Conservation (phyloP, 1,284 basidiomycete species). For the Apiotrichum mycotoxinovorans region DNA sequence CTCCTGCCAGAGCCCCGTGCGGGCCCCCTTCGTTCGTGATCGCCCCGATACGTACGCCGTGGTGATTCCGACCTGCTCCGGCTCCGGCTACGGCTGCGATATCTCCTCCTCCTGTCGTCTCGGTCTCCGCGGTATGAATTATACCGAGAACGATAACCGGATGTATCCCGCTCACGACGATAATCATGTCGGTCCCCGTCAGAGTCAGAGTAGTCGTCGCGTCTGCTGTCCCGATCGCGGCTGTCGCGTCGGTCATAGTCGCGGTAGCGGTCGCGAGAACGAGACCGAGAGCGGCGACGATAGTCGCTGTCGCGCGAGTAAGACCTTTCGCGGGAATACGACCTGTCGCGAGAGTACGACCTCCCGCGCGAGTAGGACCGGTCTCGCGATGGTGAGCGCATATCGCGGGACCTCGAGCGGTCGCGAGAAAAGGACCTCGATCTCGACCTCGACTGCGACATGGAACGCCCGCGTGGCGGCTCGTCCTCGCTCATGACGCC, state of each 20-base stretch:
- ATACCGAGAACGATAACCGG: background rate
- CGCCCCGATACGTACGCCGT: background rate
- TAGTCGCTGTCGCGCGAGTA: conserved; percentile 3
- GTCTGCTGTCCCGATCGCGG: background rate
- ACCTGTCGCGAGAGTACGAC: conserved; percentile 11
- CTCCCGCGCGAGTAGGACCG: background rate
- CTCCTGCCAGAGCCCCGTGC: conserved; percentile 1
- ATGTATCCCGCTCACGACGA: background rate
- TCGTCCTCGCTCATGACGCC: conserved; percentile 12
- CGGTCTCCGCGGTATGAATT: background rate
- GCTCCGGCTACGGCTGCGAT: conserved; percentile 1
- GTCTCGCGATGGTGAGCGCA: background rate
- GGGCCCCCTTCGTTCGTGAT: background rate
- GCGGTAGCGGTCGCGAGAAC: conserved; percentile 7
- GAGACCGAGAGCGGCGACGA: background rate
- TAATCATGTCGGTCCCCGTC: conserved; percentile 1
- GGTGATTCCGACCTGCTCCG: conserved; percentile 1
- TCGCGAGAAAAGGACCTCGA: background rate
- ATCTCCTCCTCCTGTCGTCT: background rate
- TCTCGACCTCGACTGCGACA: conserved; percentile 4
- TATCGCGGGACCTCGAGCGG: conserved; percentile 3
- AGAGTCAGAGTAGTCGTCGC: background rate
- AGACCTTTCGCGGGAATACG: conserved; percentile 5
- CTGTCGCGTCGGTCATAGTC: background rate
- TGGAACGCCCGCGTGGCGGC: background rate